A percentile compares a stretch with the other conserved stretches of the same genome.
These are phyloP conservation scores for Colletotrichum cordylinicola DNA, from an alignment of 2,329 filamentous ascomycete genomes.

Conservation along the genomic window DNA sequence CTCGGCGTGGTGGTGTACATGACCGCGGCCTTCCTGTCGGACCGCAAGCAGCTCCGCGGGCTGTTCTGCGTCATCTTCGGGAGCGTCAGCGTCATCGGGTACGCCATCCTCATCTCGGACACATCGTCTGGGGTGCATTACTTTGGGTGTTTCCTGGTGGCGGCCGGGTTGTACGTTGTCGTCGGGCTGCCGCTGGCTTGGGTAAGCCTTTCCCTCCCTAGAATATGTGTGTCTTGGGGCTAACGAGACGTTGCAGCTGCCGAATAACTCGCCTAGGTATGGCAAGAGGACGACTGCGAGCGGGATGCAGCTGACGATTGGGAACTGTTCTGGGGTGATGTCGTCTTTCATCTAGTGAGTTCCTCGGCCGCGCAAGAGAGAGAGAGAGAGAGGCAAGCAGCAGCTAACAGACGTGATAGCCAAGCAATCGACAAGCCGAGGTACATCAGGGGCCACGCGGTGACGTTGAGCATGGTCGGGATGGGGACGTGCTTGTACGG, in stretches of 20 bases:
- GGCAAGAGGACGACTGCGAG: constrained; percentile 78
- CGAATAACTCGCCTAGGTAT: constrained; percentile 72
- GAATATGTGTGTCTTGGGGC: not conserved
- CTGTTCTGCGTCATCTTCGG: constrained; percentile 58
- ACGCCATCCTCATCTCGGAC: constrained; percentile 61
- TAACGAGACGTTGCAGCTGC: constrained; percentile 39
- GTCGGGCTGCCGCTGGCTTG: constrained; percentile 63
- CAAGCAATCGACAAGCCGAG: constrained; percentile 55
- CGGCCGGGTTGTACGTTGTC: constrained; percentile 71
- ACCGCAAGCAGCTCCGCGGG: constrained; percentile 63
- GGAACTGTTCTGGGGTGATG: constrained; percentile 70
- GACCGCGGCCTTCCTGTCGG: constrained; percentile 68
- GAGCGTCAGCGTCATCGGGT: constrained; percentile 60
- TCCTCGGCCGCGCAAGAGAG: too few species aligned
- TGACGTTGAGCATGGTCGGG: constrained; percentile 35
- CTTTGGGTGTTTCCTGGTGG: constrained; percentile 71
- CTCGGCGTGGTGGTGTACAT: constrained; percentile 74
- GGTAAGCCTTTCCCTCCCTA: constrained; percentile 34
- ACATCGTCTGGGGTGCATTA: constrained; percentile 49
- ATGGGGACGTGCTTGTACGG: constrained; percentile 36
- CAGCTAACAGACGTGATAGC: constrained; percentile 30
- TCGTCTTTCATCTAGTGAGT: constrained; percentile 19
- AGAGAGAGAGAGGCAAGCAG: too few species aligned
- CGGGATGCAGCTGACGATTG: constrained; percentile 73
- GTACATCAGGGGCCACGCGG: constrained; percentile 67